Evolutionary conservation across 2,329 filamentous ascomycete genomes (phyloP), one percentile per base, ranked within the genome.

Genomic region (Fusarium sp.): DNA sequence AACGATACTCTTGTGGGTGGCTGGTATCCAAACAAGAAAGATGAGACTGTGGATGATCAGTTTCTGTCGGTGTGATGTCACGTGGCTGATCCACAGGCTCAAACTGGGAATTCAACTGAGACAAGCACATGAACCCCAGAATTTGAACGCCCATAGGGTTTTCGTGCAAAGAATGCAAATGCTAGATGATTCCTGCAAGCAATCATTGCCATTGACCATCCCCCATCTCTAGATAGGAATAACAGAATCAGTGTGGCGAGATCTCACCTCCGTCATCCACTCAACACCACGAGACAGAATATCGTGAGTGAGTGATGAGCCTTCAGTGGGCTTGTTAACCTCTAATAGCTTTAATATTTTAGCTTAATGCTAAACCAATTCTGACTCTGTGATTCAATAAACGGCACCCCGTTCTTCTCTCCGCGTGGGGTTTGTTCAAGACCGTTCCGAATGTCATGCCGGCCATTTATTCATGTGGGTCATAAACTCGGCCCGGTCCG

Each of bases 1-100:
- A 47, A 62, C 53, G 35, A 62, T 44, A 56, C 37, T 33, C 38
- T 54, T 44, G 58, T 63, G 53, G 68, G 59, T 68, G 71, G 71
- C 62, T 72, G 63, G 59, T 62, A 46, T 59, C 55, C 44, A 41
- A 58, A 46, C 60, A 43, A 43, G 50, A 46, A 50, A 62, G 20
- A 59, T 28, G 33, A 38, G 44, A 50, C 50, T 47, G 43, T 64
- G 68, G 58, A 62, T 62, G 64, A 69, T 60, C 43, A 56, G 53
- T 57, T 70, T 65, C 56, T 68, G 68, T 74, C 72, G 72, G 72
- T 74, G 72, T 74, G 72, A 69, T 70, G 72, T 74, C 72, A 74
- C 72, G 72, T 74, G 72, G 72, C 66, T 63, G 57, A 60, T 53
- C 49, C 28, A 50, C 48, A 24, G 33, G 42, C 13, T 33, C 46